phyloP scores from a whole-genome alignment of 495 filamentous ascomycete species.

The Xylaria sp. region DNA sequence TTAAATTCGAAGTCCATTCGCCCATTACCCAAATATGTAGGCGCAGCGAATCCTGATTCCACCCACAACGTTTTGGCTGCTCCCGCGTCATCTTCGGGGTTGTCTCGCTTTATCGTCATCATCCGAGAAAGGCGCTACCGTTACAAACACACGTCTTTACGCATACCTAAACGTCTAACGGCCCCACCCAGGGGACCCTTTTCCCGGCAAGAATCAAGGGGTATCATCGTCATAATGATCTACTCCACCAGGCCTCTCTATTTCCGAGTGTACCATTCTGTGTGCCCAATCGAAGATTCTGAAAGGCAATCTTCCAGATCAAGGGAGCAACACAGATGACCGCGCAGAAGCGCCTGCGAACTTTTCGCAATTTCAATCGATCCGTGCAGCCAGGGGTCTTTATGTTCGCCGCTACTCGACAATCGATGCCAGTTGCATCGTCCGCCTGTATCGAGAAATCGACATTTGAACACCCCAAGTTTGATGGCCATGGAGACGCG shows the following conservation, averaged over 20 bases:
- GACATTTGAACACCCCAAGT: conserved; percentile 28
- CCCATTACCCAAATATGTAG: not conserved
- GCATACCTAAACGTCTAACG: conserved; percentile 19
- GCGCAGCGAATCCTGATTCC: not conserved
- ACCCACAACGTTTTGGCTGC: not conserved
- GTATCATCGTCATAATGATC: conserved; percentile 25
- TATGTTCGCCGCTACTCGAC: not conserved
- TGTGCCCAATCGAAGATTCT: too few relatives aligned
- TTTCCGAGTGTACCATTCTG: too few relatives aligned
- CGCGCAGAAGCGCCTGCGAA: not conserved
- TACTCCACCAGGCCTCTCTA: conserved; percentile 14
- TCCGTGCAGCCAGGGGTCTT: conserved; percentile 2
- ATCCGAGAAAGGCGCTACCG: conserved; percentile 9
- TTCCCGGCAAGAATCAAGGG: conserved; percentile 12
- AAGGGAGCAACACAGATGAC: conserved; percentile 7
- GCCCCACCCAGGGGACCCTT: conserved; percentile 9
- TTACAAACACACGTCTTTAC: conserved; percentile 1
- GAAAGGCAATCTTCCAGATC: conserved; percentile 5
- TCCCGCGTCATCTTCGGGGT: not conserved
- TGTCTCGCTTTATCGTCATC: not conserved
- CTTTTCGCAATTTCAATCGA: conserved; percentile 7
- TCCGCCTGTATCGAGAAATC: conserved; percentile 14
- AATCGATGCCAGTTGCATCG: not conserved
- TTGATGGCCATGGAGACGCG: conserved; percentile 15
- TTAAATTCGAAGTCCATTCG: not conserved